These are phyloP conservation scores for Canna indica DNA, from an alignment of 176 grass and related monocot species.

Conservation along the genomic window DNA sequence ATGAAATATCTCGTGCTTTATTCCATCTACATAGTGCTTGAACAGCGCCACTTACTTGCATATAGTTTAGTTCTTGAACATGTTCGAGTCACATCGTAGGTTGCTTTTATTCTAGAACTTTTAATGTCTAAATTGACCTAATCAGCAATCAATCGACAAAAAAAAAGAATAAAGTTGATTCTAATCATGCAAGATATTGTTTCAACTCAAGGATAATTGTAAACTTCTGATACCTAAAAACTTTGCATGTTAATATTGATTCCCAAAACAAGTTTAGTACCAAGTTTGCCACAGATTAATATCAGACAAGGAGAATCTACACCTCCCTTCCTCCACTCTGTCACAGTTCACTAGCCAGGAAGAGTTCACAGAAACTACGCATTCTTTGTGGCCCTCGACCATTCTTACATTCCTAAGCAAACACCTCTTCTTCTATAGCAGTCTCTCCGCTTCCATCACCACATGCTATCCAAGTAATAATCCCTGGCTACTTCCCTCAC, in stretches of 20 bases:
- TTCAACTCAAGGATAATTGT: not conserved
- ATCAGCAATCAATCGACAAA: not conserved
- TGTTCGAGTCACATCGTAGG: too few relatives aligned
- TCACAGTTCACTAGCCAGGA: not conserved
- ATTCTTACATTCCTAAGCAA: constrained; percentile 8
- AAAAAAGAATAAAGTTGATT: not conserved
- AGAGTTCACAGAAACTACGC: not conserved
- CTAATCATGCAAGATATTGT: not conserved
- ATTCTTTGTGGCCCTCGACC: not conserved
- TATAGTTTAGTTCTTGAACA: too few relatives aligned
- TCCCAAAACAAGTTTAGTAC: not conserved
- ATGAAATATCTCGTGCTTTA: not conserved
- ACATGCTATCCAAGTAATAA: constrained; percentile 79
- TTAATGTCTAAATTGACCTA: not conserved
- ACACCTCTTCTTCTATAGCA: not conserved
- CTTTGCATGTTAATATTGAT: not conserved
- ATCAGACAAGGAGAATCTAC: constrained; percentile 12
- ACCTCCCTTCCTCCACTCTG: not conserved
- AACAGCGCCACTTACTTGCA: too few relatives aligned
- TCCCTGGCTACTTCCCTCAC: constrained; percentile 37
- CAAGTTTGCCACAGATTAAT: not conserved
- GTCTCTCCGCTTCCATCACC: constrained; percentile 32
- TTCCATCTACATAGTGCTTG: too few relatives aligned
- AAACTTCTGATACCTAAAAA: not conserved
- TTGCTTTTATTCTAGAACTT: too few relatives aligned